phyloP scores from a whole-genome alignment of 805 yeast species.

The Yamadazyma endophytica region DNA sequence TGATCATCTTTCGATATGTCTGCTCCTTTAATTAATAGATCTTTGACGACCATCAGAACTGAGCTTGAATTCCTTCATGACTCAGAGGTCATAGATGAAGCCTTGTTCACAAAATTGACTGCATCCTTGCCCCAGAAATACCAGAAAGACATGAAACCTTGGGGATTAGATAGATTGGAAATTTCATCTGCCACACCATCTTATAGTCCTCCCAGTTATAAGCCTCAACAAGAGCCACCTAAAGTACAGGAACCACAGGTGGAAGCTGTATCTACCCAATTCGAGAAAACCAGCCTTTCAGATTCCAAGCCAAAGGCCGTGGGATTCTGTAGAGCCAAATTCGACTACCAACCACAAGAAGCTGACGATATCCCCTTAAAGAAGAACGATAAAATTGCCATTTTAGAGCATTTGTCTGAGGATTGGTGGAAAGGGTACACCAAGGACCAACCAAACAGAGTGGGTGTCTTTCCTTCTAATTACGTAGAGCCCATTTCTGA shows the following conservation, averaged over 20 bases:
- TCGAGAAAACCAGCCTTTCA: conserved; percentile 8
- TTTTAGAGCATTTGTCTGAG: conserved; percentile 67
- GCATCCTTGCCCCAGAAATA: conserved; percentile 55
- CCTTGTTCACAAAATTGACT: conserved; percentile 48
- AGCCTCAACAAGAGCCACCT: too few species aligned
- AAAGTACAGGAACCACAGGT: neutral
- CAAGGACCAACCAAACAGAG: conserved; percentile 31
- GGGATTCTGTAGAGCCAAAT: conserved; percentile 58
- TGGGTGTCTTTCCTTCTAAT: conserved; percentile 88
- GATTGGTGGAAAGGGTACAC: conserved; percentile 90
- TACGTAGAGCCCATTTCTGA: conserved; percentile 54
- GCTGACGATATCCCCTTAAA: conserved; percentile 64
- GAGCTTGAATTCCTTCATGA: conserved; percentile 79
- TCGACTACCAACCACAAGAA: conserved; percentile 71
- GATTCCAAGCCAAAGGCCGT: conserved; percentile 16
- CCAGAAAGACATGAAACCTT: conserved; percentile 46
- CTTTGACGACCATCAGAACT: conserved; percentile 67
- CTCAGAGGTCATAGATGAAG: conserved; percentile 63
- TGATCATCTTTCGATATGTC: too few species aligned
- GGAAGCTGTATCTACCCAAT: neutral
- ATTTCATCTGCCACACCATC: too few species aligned
- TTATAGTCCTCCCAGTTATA: too few species aligned
- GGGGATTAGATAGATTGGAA: conserved; percentile 37
- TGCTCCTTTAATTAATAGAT: conserved; percentile 68
- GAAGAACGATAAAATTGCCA: conserved; percentile 65